A percentile compares a stretch with the other conserved stretches of the same genome.
phyloP scores from a whole-genome alignment of 345 rosid genomes.

The Alliaria petiolata region DNA sequence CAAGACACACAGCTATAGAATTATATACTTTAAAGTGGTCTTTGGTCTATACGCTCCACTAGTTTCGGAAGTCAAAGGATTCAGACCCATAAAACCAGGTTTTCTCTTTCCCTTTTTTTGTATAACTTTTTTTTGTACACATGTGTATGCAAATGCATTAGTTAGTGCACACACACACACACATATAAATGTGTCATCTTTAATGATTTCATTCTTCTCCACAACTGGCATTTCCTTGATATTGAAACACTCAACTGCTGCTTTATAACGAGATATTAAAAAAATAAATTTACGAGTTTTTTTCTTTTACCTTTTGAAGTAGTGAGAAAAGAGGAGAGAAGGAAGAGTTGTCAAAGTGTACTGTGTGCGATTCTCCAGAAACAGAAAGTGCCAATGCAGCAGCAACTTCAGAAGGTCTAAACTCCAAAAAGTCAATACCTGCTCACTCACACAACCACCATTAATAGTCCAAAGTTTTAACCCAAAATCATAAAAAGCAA shows the following conservation, averaged over 20 bases:
- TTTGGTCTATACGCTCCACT: slow-evolving; percentile 32
- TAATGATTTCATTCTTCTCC: slow-evolving; percentile 21
- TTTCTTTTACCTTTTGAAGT: slow-evolving; percentile 29
- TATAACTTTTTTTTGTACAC: neutral
- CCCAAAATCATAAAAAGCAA: slow-evolving; percentile 20
- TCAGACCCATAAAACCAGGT: slow-evolving; percentile 21
- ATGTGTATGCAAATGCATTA: slow-evolving; percentile 43
- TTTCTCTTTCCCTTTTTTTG: neutral
- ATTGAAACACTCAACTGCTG: neutral
- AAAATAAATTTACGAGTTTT: neutral
- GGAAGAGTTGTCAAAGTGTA: slow-evolving; percentile 28
- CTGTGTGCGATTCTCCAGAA: slow-evolving; percentile 28
- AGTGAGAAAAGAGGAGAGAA: slow-evolving; percentile 31
- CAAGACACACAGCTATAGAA: slow-evolving; percentile 29
- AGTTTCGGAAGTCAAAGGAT: slow-evolving; percentile 33
- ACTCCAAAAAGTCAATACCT: slow-evolving; percentile 82
- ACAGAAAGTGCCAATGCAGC: slow-evolving; percentile 76
- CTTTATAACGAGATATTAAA: neutral
- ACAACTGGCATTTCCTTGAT: slow-evolving; percentile 21
- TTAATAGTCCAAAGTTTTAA: slow-evolving; percentile 11
- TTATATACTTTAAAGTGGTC: slow-evolving; percentile 17
- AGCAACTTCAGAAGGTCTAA: slow-evolving; percentile 74
- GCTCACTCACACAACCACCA: slow-evolving; percentile 37
- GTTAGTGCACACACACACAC: slow-evolving; percentile 24
- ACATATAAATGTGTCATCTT: slow-evolving; percentile 1